Conservation (phyloP, 148 eudicot species). For the Dianthus caryophyllus region DNA sequence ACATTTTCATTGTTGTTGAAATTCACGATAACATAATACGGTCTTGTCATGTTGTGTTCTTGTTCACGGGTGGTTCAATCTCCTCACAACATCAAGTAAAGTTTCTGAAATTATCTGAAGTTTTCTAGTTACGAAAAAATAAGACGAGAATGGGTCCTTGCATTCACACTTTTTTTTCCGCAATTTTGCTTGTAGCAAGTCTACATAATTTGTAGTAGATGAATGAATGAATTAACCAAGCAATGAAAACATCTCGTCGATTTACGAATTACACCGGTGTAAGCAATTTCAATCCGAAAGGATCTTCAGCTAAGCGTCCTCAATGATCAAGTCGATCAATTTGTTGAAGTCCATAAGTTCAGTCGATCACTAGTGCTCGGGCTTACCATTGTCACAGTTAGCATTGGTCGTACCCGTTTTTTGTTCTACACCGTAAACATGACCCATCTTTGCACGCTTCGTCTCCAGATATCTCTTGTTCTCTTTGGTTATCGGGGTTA, state of each 20-base stretch:
- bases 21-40: constrained; percentile 15
- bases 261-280: not conserved
- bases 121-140: too few species aligned
- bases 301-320: not conserved
- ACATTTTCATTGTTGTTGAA: constrained; percentile 19
- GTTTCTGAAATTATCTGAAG: too few species aligned
- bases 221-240: too few species aligned
- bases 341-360: not conserved
- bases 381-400: constrained; percentile 32
- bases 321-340: constrained; percentile 4
- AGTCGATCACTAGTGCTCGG: constrained; percentile 15
- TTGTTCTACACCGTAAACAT: constrained; percentile 52
- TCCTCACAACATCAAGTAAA: too few species aligned
- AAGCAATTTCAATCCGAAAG: not conserved
- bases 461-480: constrained; percentile 85
- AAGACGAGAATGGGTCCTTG: too few species aligned
- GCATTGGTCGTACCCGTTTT: constrained; percentile 27
- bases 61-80: not conserved
- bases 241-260: not conserved
- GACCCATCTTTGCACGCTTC: constrained; percentile 85
- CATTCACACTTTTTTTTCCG: constrained; percentile 14
- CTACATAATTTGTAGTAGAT: constrained; percentile 12
- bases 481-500: constrained; percentile 74
- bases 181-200: not conserved
- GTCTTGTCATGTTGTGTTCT: constrained; percentile 5